Evolutionary conservation across 108 stramenopile genomes (phyloP).

Genomic region (Pseudonitzschia pungens): DNA sequence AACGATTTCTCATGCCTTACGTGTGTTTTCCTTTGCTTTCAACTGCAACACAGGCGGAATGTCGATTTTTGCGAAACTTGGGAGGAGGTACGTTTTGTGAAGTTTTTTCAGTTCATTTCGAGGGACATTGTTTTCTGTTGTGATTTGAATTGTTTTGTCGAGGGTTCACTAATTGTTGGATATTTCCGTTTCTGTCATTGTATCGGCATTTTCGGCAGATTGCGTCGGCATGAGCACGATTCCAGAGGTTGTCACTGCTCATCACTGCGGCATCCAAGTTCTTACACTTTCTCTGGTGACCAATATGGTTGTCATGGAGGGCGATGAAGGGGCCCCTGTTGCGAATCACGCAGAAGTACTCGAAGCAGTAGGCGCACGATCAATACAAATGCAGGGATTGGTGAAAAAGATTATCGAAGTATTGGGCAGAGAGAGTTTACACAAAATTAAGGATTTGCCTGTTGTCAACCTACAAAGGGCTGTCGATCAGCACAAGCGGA

Average conservation of each 20-base stretch:
- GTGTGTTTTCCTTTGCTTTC: not conserved
- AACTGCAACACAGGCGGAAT: conserved; percentile 49
- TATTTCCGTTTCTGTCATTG: too few species aligned
- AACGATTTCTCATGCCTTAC: not conserved
- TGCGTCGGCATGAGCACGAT: conserved; percentile 89
- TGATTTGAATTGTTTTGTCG: not conserved
- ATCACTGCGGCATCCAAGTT: conserved; percentile 85
- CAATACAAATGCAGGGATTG: conserved; percentile 65
- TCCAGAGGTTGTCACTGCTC: conserved; percentile 89
- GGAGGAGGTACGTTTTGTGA: conserved; percentile 44
- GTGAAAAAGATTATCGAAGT: conserved; percentile 65
- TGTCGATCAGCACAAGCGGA: conserved; percentile 6
- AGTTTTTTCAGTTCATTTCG: too few species aligned
- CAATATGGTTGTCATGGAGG: conserved; percentile 79
- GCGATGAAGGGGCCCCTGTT: conserved; percentile 54
- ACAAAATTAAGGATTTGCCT: conserved; percentile 39
- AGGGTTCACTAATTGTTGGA: not conserved
- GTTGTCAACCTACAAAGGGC: conserved; percentile 31
- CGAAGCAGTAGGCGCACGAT: conserved; percentile 68
- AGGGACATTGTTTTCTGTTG: not conserved
- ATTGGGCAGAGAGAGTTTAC: conserved; percentile 30
- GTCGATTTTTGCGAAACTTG: conserved; percentile 59
- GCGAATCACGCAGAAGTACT: conserved; percentile 92
- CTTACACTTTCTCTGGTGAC: conserved; percentile 86
- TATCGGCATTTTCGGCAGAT: not conserved